Evolutionary conservation across 768 basidiomycete species (phyloP), one percentile per base, ranked within the genome.

Genomic region (Mycena kentingensis): DNA sequence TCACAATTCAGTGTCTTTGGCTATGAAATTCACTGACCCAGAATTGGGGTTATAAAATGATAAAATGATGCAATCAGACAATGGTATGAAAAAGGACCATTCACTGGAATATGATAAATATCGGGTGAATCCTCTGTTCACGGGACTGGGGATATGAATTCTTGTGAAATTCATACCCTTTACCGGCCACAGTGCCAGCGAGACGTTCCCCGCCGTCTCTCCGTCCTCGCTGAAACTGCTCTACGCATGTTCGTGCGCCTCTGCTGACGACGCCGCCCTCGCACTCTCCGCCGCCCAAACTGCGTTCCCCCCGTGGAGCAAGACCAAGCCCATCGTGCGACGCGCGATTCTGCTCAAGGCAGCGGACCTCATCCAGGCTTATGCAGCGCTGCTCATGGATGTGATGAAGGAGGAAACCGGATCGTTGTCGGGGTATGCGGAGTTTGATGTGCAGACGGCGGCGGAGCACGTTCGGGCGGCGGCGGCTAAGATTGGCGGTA

Each of bases 281-380:
- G 58, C 58, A 4, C 10, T 60, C 21, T 25, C 58, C 2, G 54
- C 58, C 12, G 58, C 58, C 10, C 39, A 22, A 12, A 51, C 54
- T 25, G 58, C 54, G 35, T 60, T 60, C 28, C 51, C 49, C 29
- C 31, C 15, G 22, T 60, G 58, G 58, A 49, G 54, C 38, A 46
- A 50, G 32, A 60, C 51, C 43, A 60, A 55, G 34, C 58, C 58
- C 21, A 37, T 43, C 2, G 28, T 28, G 1, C 58, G 58, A 7
- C 58, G 58, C 4, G 52, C 36, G n/a, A 55, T 60, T 32, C 38
- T 60, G 2, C 53, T 60, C 50, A 60, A 60, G 47, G 58, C 48
- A 16, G 58, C 58, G 4, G 58, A 60, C 21, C 58, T 60, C 3
- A 42, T 60, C 19, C 50, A 60, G 10, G 7, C 32, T 24, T 51